These are phyloP conservation scores for Phylloporus arenicola DNA, from an alignment of 768 basidiomycete species.

Conservation along the genomic window DNA sequence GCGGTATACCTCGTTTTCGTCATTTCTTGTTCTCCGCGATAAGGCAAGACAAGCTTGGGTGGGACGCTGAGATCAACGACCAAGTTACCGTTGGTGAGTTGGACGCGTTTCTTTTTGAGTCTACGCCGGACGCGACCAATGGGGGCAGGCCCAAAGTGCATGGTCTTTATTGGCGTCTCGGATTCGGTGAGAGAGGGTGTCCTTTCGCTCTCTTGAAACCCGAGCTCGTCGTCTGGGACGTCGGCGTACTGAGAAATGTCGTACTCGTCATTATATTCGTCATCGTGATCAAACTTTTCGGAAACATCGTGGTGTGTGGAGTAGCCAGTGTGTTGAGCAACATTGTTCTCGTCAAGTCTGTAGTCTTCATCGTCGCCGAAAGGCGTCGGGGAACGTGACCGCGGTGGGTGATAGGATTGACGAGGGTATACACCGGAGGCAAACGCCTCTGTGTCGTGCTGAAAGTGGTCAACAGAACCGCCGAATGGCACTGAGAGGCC, in stretches of 20 bases:
- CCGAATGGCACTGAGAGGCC: slow-evolving; percentile 33
- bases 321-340: slow-evolving; percentile 50
- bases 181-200: slow-evolving; percentile 34
- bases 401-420: slow-evolving; percentile 43
- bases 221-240: slow-evolving; percentile 16
- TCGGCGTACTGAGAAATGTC: slow-evolving; percentile 31
- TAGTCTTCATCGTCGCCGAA: slow-evolving; percentile 71
- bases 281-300: slow-evolving; percentile 20
- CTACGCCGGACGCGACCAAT: slow-evolving; percentile 70
- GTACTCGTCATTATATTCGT: slow-evolving; percentile 20
- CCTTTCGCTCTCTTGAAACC: slow-evolving; percentile 20
- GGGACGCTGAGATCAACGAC: slow-evolving; percentile 83
- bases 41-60: slow-evolving; percentile 71
- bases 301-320: slow-evolving; percentile 18
- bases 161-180: slow-evolving; percentile 57
- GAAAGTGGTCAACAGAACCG: slow-evolving; percentile 49
- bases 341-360: slow-evolving; percentile 49
- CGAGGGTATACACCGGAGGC: slow-evolving; percentile 56
- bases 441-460: slow-evolving; percentile 63
- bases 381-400: slow-evolving; percentile 75
- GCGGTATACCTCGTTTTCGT: slow-evolving; percentile 76
- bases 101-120: slow-evolving; percentile 76
- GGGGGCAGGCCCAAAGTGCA: slow-evolving; percentile 87
- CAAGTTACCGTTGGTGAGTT: slow-evolving; percentile 82
- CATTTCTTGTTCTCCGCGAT: slow-evolving; percentile 68